Percentiles rank a stretch among this genome's conserved stretches.
These are phyloP conservation scores for Aspergillus viridinutans DNA, from an alignment of 2,329 filamentous ascomycete genomes.

Conservation along the genomic window DNA sequence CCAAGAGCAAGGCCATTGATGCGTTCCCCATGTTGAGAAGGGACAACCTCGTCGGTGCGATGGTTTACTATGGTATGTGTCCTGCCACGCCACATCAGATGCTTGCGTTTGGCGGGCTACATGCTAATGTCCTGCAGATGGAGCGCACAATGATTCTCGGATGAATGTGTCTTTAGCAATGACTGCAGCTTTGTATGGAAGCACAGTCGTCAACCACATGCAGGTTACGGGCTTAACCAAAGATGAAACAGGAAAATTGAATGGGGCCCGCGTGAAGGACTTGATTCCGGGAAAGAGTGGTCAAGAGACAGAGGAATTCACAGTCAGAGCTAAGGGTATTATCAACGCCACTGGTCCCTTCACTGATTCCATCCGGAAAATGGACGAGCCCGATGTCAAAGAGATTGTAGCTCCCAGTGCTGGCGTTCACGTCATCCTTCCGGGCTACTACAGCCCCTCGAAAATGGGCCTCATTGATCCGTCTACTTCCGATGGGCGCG, in stretches of 20 bases:
- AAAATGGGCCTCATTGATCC: conserved; percentile 88
- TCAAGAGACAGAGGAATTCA: conserved; percentile 59
- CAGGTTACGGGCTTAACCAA: conserved; percentile 75
- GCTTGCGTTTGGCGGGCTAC: neutral
- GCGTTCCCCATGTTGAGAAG: conserved; percentile 86
- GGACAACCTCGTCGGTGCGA: conserved; percentile 70
- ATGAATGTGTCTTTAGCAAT: conserved; percentile 89
- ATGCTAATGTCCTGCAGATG: conserved; percentile 51
- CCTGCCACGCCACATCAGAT: neutral
- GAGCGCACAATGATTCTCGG: conserved; percentile 84
- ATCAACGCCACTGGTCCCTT: conserved; percentile 90
- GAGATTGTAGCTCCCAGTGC: conserved; percentile 83
- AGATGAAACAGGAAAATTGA: conserved; percentile 66
- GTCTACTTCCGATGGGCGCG: conserved; percentile 78
- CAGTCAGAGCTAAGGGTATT: conserved; percentile 71
- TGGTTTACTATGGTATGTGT: conserved; percentile 73
- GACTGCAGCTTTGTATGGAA: conserved; percentile 82
- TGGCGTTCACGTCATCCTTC: conserved; percentile 80
- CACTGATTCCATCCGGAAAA: conserved; percentile 77
- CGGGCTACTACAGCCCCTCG: conserved; percentile 78
- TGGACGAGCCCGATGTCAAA: conserved; percentile 67
- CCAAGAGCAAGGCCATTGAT: conserved; percentile 78
- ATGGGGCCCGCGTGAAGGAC: conserved; percentile 70
- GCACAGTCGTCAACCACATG: conserved; percentile 76
- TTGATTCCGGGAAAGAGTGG: conserved; percentile 63